Evolutionary conservation across 306 rosid species (phyloP), one percentile per base, ranked within the genome.

Genomic region (Hippophae tibetana): DNA sequence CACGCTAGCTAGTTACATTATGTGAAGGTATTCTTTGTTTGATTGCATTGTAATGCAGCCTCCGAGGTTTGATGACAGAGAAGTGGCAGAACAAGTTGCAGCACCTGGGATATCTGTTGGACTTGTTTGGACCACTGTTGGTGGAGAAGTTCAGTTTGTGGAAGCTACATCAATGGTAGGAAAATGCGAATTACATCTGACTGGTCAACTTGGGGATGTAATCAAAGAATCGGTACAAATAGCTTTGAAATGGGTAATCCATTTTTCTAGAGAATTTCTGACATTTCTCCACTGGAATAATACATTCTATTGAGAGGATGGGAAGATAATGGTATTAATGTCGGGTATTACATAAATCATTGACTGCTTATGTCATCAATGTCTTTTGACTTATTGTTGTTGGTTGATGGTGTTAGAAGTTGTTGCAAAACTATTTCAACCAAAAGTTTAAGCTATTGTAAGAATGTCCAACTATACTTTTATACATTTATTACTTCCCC

Each of bases 61-160:
- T 73, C 96, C 98, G 31, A 85, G 84, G 62, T 92, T 78, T 64
- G 98, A 87, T 67, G 89, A 86, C 59, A 83, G 66, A 68, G 98
- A 92, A 74, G 83, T 93, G 48, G 92, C 86, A 69, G 96, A 92
- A 65, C 77, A 96, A 42, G 96, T 92, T 57, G 89, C 77, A 60
- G 26, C 72, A 13, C 93, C 98, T 59, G 96, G 98, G 67, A 61
- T 84, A 61, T 87, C 93, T 54, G 89, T 92, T 76, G 96, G 98
- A 70, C 78, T 92, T 66, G 96, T 92, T 71, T 92, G 98, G 98
- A 92, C 96, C 67, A 64, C 93, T 60, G 77, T 92, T 64, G 98
- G 98, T 61, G 98, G 98, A 65, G 98, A 92, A 74, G 96, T 92
- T 74, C 98, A 92, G 79, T 87, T 87, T 78, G 98, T 92, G 69